These are phyloP conservation scores for Trichomonascaceae sp. DNA, from an alignment of 1,139 yeast genomes.

Conservation along the genomic window DNA sequence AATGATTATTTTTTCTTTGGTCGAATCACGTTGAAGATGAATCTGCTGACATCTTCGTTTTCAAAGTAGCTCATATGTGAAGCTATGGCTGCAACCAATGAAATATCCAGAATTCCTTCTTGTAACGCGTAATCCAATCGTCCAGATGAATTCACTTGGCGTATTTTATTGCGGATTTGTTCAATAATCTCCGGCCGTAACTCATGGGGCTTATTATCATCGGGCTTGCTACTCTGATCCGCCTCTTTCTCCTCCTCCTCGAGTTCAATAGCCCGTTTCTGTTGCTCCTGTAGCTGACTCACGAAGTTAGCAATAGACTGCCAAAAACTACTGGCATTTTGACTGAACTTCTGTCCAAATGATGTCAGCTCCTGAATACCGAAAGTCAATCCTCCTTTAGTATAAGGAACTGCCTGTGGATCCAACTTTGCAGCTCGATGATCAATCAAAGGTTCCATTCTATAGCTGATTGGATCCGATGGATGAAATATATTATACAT, in stretches of 20 bases:
- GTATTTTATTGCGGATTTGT: constrained; percentile 24
- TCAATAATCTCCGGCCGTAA: constrained; percentile 15
- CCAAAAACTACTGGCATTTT: constrained; percentile 45
- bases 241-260: constrained; percentile 13
- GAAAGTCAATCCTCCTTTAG: constrained; percentile 41
- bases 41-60: constrained; percentile 77
- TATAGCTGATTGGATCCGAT: constrained; percentile 82
- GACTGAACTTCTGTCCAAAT: constrained; percentile 40
- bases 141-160: constrained; percentile 51
- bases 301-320: constrained; percentile 12
- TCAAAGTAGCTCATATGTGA: constrained; percentile 89
- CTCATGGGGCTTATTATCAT: constrained; percentile 3
- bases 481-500: constrained; percentile 79
- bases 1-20: not conserved
- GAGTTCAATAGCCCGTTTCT: not conserved
- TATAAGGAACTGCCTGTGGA: constrained; percentile 58
- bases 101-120: constrained; percentile 73
- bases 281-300: constrained; percentile 1
- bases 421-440: constrained; percentile 48
- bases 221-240: constrained; percentile 7
- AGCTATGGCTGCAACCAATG: constrained; percentile 70
- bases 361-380: constrained; percentile 37
- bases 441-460: constrained; percentile 74
- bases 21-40: constrained; percentile 40
- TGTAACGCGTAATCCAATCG: constrained; percentile 78